Evolutionary conservation across 2,329 filamentous ascomycete genomes (phyloP), one percentile per base, ranked within the genome.

Genomic region (Orbilia oligospora): DNA sequence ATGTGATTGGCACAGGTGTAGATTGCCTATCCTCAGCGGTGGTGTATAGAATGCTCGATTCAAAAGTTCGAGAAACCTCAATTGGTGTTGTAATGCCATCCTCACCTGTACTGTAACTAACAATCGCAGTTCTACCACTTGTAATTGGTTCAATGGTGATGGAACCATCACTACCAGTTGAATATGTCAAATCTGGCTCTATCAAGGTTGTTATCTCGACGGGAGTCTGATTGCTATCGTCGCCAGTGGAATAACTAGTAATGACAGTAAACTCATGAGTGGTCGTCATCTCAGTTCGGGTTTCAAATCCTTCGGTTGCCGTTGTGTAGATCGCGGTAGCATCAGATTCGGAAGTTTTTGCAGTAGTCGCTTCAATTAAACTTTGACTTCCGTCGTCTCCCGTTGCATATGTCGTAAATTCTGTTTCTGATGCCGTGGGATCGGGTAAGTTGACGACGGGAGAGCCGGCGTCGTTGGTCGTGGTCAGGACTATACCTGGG

Each of bases 101-200:
- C 3, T 61, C 55, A 5, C 55, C 55, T 24, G 55, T 61, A 9
- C 14, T 61, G 8, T 61, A 61, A n/a, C 55, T 61, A 9, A 61
- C 9, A 14, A n/a, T 6, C 12, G 36, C n/a, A 24, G 33, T 44
- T 9, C 18, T 36, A 3, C 33, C 36, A 30, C 33, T 61, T 16
- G 55, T 22, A 3, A 27, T 18, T 1, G 51, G 66, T 3, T 58
- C 51, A 44, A 58, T 48, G 10, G 66, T 69, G 5, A 69, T 61
- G 8, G 66, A 69, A 8, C 66, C 66, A 24, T 69, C 65, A 10
- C 48, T 27, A 9, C 48, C 49, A 8, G 65, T 68, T 9, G 48
- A 46, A 16, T 68, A 55, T 12, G 30, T 56, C 20, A 49, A 46
- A n/a, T 18, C 56, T 56, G 30, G 22, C 10, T 44, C 65, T n/a